Base-by-base conservation (phyloP, 495 filamentous ascomycete species). In the Lophiotrema nucula region DNA sequence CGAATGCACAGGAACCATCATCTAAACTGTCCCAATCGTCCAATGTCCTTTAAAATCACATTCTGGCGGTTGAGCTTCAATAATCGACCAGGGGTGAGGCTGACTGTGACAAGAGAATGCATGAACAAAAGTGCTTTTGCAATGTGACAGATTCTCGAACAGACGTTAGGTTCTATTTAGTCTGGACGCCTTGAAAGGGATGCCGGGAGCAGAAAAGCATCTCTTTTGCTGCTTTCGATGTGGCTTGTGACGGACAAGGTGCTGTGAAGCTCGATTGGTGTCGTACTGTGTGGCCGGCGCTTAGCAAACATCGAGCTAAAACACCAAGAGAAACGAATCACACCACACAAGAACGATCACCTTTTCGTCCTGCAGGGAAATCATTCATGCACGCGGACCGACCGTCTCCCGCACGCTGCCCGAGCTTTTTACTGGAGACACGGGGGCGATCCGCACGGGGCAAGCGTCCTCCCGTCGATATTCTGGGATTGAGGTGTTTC, bases 231-330 rank as follows among this genome's bases (percentile, higher is more conserved):
- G 39, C 39, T 8, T 21, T 10, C 3, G 35, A 18, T 42, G 53
- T 48, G 56, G 56, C 56, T 59, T 59, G 56, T 46, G 56, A 51
- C 24, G 54, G 54, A 43, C 35, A 46, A 47, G 42, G 52, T 47
- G 52, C 35, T 6, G 26, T 3, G 18, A 16, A 16, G 27, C 42
- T n/a, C 18, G 41, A 47, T 56, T 46, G 52, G 52, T 25, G 39
- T 3, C 31, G 18, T 18, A 23, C 25, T 4, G 8, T 15, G 8
- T 35, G 31, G 27, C 13, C 25, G 48, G 56, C 49, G 56, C 56
- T 51, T 58, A 60, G 31, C 19, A 60, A 54, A 51, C 46, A 58
- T 22, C 19, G 11, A 18, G 19, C 39, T 43, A 21, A 43, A 43
- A 11, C 39, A 43, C 22, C 21, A n/a, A 3, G 4, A 18, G 21